Percentiles rank a stretch among this genome's conserved stretches.
Conservation (phyloP, 768 basidiomycete genomes). For the Rhodotorula diobovata region DNA sequence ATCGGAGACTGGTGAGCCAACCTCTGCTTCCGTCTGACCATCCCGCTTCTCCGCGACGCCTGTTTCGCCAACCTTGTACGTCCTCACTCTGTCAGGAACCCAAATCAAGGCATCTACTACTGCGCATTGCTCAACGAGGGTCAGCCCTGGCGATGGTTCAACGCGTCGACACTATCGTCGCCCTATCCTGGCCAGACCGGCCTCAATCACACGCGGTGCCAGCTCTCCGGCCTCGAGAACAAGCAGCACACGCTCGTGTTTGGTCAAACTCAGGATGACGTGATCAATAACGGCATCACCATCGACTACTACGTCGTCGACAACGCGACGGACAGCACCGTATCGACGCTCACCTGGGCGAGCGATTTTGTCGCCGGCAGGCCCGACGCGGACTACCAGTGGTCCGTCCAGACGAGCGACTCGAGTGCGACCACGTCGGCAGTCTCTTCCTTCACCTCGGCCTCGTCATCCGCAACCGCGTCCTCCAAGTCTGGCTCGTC, state of each 20-base stretch:
- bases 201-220: conserved; percentile 21
- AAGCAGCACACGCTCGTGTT: conserved; percentile 7
- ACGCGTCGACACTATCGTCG: not conserved
- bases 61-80: not conserved
- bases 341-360: not conserved
- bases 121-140: conserved; percentile 2
- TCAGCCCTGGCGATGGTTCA: conserved; percentile 10
- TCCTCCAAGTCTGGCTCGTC: not conserved
- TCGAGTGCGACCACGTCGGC: not conserved
- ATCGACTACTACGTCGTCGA: conserved; percentile 19
- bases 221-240: not conserved
- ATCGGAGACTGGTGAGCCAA: conserved; percentile 3
- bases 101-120: not conserved
- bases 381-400: not conserved
- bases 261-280: conserved; percentile 1
- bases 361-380: not conserved
- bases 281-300: conserved; percentile 1
- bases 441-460: not conserved
- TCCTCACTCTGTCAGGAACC: not conserved
- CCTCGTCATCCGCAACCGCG: not conserved
- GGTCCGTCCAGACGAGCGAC: not conserved
- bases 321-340: not conserved
- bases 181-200: not conserved
- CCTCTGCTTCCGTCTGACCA: too few relatives aligned
- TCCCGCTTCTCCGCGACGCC: too few relatives aligned